Conservation (phyloP, 768 basidiomycete species). For the Tylopilus subfusipes region DNA sequence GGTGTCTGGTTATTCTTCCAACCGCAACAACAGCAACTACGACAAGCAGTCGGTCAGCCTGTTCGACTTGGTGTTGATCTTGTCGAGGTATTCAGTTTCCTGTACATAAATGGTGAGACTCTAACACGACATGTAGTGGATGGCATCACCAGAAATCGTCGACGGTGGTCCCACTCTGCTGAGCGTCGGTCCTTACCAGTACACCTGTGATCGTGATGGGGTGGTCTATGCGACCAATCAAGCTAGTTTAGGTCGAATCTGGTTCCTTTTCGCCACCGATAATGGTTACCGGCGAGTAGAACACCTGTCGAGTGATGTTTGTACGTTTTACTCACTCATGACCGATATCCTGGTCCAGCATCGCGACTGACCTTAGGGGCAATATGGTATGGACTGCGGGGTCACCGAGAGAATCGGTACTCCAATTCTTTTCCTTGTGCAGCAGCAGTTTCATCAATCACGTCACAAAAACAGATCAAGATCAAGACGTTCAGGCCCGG, state of each 20-base stretch:
- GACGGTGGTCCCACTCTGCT: background rate
- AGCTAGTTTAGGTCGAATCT: background rate
- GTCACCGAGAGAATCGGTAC: background rate
- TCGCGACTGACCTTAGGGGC: background rate
- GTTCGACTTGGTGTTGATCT: conserved; percentile 1
- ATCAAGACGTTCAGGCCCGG: background rate
- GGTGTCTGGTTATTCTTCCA: background rate
- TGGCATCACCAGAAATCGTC: background rate
- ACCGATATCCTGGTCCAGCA: background rate
- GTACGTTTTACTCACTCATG: background rate
- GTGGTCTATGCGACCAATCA: background rate
- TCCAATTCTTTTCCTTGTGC: background rate
- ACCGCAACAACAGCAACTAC: background rate
- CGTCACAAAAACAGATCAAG: background rate
- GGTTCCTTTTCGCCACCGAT: background rate
- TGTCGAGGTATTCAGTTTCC: background rate
- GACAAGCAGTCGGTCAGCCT: background rate
- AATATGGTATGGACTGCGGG: background rate
- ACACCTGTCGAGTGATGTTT: background rate
- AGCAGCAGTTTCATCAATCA: background rate
- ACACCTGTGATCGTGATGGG: background rate
- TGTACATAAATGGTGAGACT: background rate
- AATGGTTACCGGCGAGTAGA: background rate
- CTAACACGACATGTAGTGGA: background rate
- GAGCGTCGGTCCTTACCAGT: background rate